phyloP scores from a whole-genome alignment of 805 yeast species.

The Saccharomycopsis amapae region DNA sequence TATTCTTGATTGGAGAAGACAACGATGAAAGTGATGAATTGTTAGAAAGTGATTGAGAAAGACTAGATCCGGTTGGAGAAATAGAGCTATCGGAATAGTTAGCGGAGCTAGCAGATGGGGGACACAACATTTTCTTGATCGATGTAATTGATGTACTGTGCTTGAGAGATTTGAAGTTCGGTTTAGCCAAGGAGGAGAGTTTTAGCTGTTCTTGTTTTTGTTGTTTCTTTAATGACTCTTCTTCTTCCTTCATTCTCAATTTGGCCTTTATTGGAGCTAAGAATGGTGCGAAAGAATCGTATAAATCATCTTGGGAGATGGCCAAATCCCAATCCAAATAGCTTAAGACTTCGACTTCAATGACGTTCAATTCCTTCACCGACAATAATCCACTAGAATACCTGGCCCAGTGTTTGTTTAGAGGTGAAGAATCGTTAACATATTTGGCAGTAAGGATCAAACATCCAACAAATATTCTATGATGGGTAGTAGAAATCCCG shows the following conservation, averaged over 20 bases:
- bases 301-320: slow-evolving; percentile 61
- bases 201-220: slow-evolving; percentile 14
- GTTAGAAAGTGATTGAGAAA: slow-evolving; percentile 14
- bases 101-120: slow-evolving; percentile 19
- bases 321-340: slow-evolving; percentile 67
- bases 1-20: slow-evolving; percentile 15
- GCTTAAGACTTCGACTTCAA: slow-evolving; percentile 71
- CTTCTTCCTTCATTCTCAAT: slow-evolving; percentile 25
- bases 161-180: slow-evolving; percentile 18
- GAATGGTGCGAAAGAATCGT: slow-evolving; percentile 61
- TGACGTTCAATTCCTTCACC: slow-evolving; percentile 62
- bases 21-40: slow-evolving; percentile 12
- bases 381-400: slow-evolving; percentile 70
- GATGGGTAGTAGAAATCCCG: slow-evolving; percentile 75
- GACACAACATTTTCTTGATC: slow-evolving; percentile 19
- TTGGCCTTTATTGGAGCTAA: slow-evolving; percentile 62
- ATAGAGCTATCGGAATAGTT: slow-evolving; percentile 16
- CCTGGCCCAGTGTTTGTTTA: slow-evolving; percentile 72
- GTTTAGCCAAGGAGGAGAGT: slow-evolving; percentile 11
- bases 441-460: slow-evolving; percentile 65
- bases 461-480: slow-evolving; percentile 69
- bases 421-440: slow-evolving; percentile 74
- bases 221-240: slow-evolving; percentile 9
- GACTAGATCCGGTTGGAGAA: slow-evolving; percentile 22
- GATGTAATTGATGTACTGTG: slow-evolving; percentile 16